Evolutionary conservation across 1,284 basidiomycete genomes (phyloP), one percentile per base, ranked within the genome.

Genomic region (Sutorius eximius): DNA sequence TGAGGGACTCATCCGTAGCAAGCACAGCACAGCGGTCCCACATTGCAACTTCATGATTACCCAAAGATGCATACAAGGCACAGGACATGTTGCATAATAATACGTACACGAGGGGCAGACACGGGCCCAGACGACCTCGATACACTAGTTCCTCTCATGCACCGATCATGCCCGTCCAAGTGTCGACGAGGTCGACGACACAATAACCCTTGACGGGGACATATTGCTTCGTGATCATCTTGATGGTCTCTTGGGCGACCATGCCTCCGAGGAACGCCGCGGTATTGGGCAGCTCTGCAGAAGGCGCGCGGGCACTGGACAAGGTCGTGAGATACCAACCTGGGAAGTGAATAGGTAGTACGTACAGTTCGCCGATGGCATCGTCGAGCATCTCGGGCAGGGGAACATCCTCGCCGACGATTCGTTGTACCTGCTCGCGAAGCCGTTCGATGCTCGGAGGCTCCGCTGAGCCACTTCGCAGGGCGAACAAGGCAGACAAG

Each of bases 171-270:
- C 86, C 87, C 10, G 90, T 91, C 83, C 82, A 87, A 32, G 83
- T 85, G 57, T 88, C 86, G 48, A 98, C 83, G 56, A 98, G 81
- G 75, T 99, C 95, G 51, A 96, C 79, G 27, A 94, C 78, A 61
- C 90, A 93, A 58, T 88, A 89, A 20, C 94, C 93, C 63, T 91
- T 86, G 54, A 97, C 81, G 3, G 96, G 96, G 20, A 94, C 81
- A 71, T 99, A 99, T 74, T 99, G 97, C 67, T 87, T 87, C 57
- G 96, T 98, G 64, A 98, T 89, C 72, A 98, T 81, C 80, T 99
- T 99, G 82, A 99, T 98, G 8, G 87, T 86, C 73, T 99, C 97
- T 65, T 99, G 97, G n/a, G 94, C 94, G 27, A 95, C 90, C 18
- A 99, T 73, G 0, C 96, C 97, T 15, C 97, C 97, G 3, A 98